phyloP scores from a whole-genome alignment of 345 rosid species.

The Euphorbia tirucalli region DNA sequence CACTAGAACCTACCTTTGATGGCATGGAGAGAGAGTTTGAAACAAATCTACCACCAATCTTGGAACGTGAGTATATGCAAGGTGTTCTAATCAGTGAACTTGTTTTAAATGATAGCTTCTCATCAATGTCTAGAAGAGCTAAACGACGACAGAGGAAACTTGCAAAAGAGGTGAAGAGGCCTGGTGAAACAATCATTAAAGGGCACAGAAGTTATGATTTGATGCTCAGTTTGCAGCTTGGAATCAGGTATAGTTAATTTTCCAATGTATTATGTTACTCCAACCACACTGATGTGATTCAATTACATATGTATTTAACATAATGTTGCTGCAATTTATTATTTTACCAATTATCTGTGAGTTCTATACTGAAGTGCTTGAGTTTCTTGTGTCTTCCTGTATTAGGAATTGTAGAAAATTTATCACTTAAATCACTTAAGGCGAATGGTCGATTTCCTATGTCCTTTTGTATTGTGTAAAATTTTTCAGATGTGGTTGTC shows the following conservation, averaged over 20 bases:
- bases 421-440: neutral
- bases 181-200: constrained; percentile 92
- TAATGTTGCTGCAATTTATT: neutral
- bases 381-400: constrained; percentile 6
- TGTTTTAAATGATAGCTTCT: constrained; percentile 64
- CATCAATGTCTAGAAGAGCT: constrained; percentile 71
- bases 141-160: constrained; percentile 64
- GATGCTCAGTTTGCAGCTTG: constrained; percentile 95
- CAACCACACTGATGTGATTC: neutral
- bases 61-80: constrained; percentile 97
- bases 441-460: constrained; percentile 5
- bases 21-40: constrained; percentile 38
- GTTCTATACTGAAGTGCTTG: neutral
- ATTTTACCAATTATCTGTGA: neutral
- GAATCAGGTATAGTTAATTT: constrained; percentile 60
- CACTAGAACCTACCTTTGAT: constrained; percentile 45
- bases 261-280: neutral
- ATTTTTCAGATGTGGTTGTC: neutral
- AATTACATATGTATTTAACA: no score
- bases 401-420: neutral
- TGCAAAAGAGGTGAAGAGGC: constrained; percentile 77
- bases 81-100: constrained; percentile 91
- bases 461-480: neutral
- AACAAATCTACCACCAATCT: constrained; percentile 46
- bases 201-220: constrained; percentile 97